Conservation (phyloP, 164 flowering plant species). For the Stephania yunnanensis region DNA sequence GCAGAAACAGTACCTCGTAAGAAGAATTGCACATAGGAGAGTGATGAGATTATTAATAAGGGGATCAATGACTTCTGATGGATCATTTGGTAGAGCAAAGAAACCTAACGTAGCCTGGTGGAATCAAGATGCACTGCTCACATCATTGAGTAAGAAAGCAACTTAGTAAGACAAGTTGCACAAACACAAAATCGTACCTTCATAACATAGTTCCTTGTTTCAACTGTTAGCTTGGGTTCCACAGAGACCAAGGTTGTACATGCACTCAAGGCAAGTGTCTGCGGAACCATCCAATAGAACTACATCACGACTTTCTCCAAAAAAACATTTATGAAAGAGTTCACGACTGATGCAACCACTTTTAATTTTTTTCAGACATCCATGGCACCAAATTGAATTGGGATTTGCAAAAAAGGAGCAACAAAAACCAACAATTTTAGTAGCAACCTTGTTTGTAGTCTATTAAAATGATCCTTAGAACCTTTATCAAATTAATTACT, state of each 20-base stretch:
- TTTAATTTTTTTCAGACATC: background rate
- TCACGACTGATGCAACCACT: background rate
- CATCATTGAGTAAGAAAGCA: background rate
- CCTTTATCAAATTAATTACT: no score
- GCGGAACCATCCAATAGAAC: slow-evolving; percentile 13
- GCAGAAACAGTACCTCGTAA: slow-evolving; percentile 56
- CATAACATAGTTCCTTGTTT: slow-evolving; percentile 81
- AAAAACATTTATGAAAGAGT: background rate
- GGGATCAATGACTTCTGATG: slow-evolving; percentile 63
- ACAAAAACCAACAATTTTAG: background rate
- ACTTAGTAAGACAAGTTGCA: background rate
- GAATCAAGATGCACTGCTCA: slow-evolving; percentile 6
- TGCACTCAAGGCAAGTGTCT: slow-evolving; percentile 47
- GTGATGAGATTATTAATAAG: slow-evolving; percentile 82
- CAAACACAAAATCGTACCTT: slow-evolving; percentile 46
- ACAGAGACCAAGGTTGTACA: slow-evolving; percentile 94
- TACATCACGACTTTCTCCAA: slow-evolving; percentile 1
- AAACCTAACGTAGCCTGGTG: slow-evolving; percentile 94
- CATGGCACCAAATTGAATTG: background rate
- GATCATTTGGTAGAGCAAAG: slow-evolving; percentile 88
- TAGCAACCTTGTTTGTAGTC: background rate
- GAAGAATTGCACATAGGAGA: slow-evolving; percentile 88
- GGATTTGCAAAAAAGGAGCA: background rate
- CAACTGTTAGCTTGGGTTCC: slow-evolving; percentile 84
- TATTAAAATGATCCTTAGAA: no score